phyloP scores from a whole-genome alignment of 2,329 filamentous ascomycete species.

The Alternaria consortialis region DNA sequence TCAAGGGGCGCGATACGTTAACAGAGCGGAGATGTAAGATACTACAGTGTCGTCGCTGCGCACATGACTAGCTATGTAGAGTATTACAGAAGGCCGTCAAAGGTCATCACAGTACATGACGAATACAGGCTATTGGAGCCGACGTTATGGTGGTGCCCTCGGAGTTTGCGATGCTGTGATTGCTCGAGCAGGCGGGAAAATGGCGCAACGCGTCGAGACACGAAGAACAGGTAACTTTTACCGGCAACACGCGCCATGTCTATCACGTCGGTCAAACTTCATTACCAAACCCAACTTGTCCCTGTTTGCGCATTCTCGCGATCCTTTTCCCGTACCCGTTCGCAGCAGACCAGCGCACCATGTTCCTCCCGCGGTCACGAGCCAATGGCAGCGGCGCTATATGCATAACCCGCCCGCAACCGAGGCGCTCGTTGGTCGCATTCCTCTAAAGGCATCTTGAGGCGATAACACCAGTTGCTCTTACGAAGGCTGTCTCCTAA shows the following conservation, averaged over 20 bases:
- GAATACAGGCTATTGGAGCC: slow-evolving; percentile 15
- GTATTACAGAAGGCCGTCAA: not conserved
- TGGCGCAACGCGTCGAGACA: slow-evolving; percentile 25
- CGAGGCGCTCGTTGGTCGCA: slow-evolving; percentile 26
- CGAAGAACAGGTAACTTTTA: slow-evolving; percentile 29
- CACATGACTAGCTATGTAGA: not conserved
- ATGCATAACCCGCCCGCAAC: slow-evolving; percentile 32
- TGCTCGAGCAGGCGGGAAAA: slow-evolving; percentile 24
- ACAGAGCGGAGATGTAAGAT: not conserved
- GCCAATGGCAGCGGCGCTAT: slow-evolving; percentile 34
- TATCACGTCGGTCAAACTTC: not conserved
- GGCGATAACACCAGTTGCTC: slow-evolving; percentile 18
- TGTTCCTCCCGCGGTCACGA: slow-evolving; percentile 10
- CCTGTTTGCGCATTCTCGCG: slow-evolving; percentile 1
- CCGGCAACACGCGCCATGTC: slow-evolving; percentile 15
- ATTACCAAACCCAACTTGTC: not conserved
- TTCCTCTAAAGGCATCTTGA: slow-evolving; percentile 31
- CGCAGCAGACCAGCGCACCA: slow-evolving; percentile 7
- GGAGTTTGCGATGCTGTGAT: slow-evolving; percentile 24
- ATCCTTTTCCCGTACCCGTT: not conserved
- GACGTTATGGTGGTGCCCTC: slow-evolving; percentile 6
- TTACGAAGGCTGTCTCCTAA: slow-evolving; percentile 30
- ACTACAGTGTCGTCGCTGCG: not conserved
- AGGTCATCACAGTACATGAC: not conserved
- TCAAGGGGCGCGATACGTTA: not conserved